Percentiles rank a stretch among this genome's conserved stretches.
These are phyloP conservation scores for Coemansia sp. DNA, from an alignment of 192 early-diverging fungal genomes.

Conservation along the genomic window DNA sequence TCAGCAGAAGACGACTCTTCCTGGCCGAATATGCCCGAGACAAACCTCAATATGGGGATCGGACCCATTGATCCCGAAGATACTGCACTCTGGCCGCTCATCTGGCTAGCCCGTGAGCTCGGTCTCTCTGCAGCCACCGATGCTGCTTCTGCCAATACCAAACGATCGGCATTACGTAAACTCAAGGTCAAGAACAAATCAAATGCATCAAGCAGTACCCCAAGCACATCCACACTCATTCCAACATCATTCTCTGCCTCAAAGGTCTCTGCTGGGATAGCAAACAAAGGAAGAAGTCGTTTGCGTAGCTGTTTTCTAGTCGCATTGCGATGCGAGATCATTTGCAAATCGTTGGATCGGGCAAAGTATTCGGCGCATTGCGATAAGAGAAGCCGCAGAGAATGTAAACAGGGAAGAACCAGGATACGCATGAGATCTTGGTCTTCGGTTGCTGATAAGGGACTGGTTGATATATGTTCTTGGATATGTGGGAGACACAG, in stretches of 20 bases:
- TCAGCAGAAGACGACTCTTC: background rate
- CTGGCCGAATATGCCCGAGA: slow-evolving; percentile 32
- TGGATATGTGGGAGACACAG: slow-evolving; percentile 21
- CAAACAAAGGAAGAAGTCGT: slow-evolving; percentile 29
- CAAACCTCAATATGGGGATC: slow-evolving; percentile 28
- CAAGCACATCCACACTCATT: slow-evolving; percentile 22
- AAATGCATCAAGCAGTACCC: slow-evolving; percentile 28
- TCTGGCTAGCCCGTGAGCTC: slow-evolving; percentile 24
- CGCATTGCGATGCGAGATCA: background rate
- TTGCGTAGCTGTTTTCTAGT: slow-evolving; percentile 12
- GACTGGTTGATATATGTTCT: slow-evolving; percentile 2
- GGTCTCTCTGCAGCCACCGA: slow-evolving; percentile 5
- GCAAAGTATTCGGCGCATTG: slow-evolving; percentile 35
- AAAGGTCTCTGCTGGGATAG: slow-evolving; percentile 4
- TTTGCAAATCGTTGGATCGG: slow-evolving; percentile 1
- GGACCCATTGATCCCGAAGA: slow-evolving; percentile 11
- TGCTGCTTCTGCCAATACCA: background rate
- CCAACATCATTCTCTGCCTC: background rate
- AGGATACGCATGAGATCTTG: slow-evolving; percentile 18
- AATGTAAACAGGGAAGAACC: slow-evolving; percentile 36
- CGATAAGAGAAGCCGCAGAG: slow-evolving; percentile 27
- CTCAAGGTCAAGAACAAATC: slow-evolving; percentile 31
- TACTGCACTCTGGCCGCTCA: slow-evolving; percentile 5
- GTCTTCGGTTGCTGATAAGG: background rate
- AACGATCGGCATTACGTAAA: slow-evolving; percentile 20